Evolutionary conservation across 2,329 filamentous ascomycete species (phyloP).

Genomic region (Ophiostoma sp.): DNA sequence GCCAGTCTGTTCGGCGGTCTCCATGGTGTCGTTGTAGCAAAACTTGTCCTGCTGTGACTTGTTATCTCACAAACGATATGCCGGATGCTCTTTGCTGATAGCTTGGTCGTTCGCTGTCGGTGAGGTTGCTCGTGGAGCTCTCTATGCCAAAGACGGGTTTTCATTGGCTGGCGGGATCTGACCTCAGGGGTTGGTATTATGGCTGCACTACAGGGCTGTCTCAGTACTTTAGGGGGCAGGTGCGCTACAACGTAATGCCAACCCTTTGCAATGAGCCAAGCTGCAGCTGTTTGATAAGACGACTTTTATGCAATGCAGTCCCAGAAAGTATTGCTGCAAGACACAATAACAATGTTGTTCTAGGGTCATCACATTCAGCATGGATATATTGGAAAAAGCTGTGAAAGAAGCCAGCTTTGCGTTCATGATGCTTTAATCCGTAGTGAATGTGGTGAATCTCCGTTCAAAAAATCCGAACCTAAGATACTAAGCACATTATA

Average conservation of each 20-base stretch:
- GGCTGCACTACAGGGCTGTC: not conserved
- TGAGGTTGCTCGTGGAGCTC: constrained; percentile 30
- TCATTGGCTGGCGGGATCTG: not conserved
- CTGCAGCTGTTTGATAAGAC: too few species aligned
- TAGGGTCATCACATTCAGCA: too few species aligned
- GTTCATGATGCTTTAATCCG: too few species aligned
- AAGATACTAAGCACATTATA: too few species aligned
- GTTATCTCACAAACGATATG: too few species aligned
- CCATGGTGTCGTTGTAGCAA: not conserved
- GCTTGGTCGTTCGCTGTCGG: constrained; percentile 27
- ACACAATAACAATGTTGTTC: too few species aligned
- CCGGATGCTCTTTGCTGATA: not conserved
- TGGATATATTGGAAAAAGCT: too few species aligned
- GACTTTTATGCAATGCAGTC: not conserved
- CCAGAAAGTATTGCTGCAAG: not conserved
- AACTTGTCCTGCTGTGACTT: too few species aligned
- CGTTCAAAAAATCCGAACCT: too few species aligned
- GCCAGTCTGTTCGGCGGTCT: constrained; percentile 46
- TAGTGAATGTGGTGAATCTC: too few species aligned
- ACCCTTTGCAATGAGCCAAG: not conserved
- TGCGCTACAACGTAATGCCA: constrained; percentile 7
- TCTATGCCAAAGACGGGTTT: not conserved
- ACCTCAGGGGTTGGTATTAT: not conserved
- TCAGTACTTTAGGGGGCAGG: not conserved
- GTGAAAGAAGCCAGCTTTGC: too few species aligned